Evolutionary conservation across 441 rosid genomes (phyloP).

Genomic region (Hypseocharis bilobata): DNA sequence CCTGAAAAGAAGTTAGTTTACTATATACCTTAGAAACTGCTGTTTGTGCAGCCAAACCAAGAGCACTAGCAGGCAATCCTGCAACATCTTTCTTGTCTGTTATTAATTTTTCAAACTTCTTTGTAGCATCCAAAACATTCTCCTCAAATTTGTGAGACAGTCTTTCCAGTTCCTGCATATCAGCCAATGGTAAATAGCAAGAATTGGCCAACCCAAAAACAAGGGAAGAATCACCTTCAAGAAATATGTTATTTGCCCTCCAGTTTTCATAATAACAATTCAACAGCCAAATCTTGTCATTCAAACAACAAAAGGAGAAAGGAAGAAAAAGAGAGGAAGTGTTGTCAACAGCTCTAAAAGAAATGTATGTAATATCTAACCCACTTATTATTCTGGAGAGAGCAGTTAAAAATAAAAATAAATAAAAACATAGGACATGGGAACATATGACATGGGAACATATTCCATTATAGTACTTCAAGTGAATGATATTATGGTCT

Average conservation of each 20-base stretch:
- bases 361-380: neutral
- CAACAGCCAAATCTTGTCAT: neutral
- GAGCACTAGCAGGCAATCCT: slow-evolving; percentile 67
- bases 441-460: too few species aligned
- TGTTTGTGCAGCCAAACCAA: slow-evolving; percentile 77
- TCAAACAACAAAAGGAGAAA: neutral
- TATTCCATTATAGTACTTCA: too few species aligned
- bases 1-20: neutral
- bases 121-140: slow-evolving; percentile 86
- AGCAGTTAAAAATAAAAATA: neutral
- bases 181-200: slow-evolving; percentile 8
- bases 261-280: neutral
- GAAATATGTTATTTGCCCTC: slow-evolving; percentile 3
- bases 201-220: neutral
- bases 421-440: too few species aligned
- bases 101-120: slow-evolving; percentile 68
- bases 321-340: too few species aligned
- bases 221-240: neutral
- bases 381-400: neutral
- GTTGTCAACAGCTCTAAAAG: neutral
- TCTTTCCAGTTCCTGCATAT: slow-evolving; percentile 62
- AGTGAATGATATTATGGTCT: too few species aligned
- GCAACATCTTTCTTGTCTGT: slow-evolving; percentile 68
- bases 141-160: slow-evolving; percentile 66
- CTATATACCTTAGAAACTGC: slow-evolving; percentile 63